These are phyloP conservation scores for Salix arbutifolia DNA, from an alignment of 345 rosid genomes.

Conservation along the genomic window DNA sequence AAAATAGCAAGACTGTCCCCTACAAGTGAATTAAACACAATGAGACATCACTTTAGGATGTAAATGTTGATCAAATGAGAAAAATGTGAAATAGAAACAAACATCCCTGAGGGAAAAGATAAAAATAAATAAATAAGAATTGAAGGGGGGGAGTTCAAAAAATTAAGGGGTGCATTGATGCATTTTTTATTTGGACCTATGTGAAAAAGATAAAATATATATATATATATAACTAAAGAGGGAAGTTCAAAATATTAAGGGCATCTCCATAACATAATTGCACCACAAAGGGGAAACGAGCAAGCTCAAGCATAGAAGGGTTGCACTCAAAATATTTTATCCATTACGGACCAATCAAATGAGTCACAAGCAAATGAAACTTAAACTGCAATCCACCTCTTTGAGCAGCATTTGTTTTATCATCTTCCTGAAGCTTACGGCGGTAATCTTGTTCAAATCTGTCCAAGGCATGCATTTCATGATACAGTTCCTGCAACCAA, in stretches of 20 bases:
- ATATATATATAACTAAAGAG: no score
- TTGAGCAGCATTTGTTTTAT: slow-evolving; percentile 62
- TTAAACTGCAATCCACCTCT: slow-evolving; percentile 45
- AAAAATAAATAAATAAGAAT: no score
- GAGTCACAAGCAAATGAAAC: background rate
- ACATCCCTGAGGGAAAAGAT: background rate
- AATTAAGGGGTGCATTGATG: no score
- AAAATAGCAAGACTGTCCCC: slow-evolving; percentile 85
- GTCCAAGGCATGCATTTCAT: slow-evolving; percentile 93
- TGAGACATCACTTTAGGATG: background rate
- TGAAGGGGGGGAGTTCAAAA: no score
- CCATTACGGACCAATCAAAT: background rate
- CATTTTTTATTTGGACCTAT: no score
- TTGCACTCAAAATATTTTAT: background rate
- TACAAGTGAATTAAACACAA: slow-evolving; percentile 24
- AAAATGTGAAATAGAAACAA: background rate
- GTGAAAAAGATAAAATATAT: no score
- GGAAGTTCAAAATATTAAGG: no score
- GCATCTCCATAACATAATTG: no score
- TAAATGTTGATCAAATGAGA: background rate
- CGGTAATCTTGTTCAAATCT: slow-evolving; percentile 97
- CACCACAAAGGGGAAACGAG: background rate
- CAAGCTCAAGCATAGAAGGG: background rate
- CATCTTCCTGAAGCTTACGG: slow-evolving; percentile 92
- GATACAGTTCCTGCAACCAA: slow-evolving; percentile 76